A percentile compares a stretch with the other conserved stretches of the same genome.
phyloP scores from a whole-genome alignment of 108 stramenopile species.

The Skeletonema grethae region DNA sequence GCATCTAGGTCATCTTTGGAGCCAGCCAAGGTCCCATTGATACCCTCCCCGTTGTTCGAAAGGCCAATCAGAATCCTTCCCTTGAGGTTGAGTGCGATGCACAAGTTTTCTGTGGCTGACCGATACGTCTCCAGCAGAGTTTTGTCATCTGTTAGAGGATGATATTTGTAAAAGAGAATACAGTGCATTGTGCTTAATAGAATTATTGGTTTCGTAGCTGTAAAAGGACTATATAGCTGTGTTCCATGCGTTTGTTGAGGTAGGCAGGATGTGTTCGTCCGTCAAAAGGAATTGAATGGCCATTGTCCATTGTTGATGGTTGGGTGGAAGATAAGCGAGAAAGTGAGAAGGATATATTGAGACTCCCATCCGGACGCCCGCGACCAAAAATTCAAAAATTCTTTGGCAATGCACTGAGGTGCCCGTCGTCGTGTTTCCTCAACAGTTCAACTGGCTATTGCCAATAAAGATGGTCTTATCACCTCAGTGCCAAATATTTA shows the following conservation, averaged over 20 bases:
- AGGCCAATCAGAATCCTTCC: slow-evolving; percentile 79
- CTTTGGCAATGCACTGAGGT: neutral
- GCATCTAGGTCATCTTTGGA: slow-evolving; percentile 33
- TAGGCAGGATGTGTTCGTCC: no score
- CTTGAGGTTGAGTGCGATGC: slow-evolving; percentile 52
- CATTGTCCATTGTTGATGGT: neutral
- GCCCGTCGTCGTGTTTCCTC: no score
- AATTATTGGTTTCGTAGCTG: no score
- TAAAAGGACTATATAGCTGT: no score
- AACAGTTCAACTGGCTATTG: no score
- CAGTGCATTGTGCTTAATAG: slow-evolving; percentile 15
- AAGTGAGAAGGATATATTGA: neutral
- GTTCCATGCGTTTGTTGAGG: no score
- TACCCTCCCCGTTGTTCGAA: slow-evolving; percentile 68
- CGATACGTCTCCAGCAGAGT: slow-evolving; percentile 54
- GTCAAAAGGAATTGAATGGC: no score
- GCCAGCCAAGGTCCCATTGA: slow-evolving; percentile 86
- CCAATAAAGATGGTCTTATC: no score
- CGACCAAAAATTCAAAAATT: neutral
- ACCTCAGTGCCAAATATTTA: no score
- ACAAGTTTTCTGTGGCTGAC: slow-evolving; percentile 56
- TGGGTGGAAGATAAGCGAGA: neutral
- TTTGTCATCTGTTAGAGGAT: slow-evolving; percentile 57
- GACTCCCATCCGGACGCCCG: neutral
- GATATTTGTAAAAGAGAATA: slow-evolving; percentile 87